Base-by-base conservation (phyloP, 1,139 yeast species). In the Pichia sp. region DNA sequence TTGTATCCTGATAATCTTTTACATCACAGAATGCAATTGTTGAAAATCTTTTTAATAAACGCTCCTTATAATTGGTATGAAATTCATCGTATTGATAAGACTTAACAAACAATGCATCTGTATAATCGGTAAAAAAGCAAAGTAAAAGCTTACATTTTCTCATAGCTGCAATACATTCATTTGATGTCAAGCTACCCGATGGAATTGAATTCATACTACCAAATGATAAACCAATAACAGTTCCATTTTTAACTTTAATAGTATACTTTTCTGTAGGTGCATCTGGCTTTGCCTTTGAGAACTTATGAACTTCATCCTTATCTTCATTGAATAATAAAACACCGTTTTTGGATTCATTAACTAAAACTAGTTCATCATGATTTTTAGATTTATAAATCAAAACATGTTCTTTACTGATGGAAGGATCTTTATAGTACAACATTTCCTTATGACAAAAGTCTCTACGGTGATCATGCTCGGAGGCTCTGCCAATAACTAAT, bases 371-470 rank as follows among this genome's bases (percentile, higher is more conserved):
- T n/a, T 41, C 16, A 18, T 39, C 25, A 8, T 34, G 18, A 13
- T 14, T 9, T 10, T 11, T 16, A 19, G 31, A n/a, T 16, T 33
- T 46, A 33, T 55, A 56, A 8, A 61, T 48, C 3, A 45, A 34
- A 36, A 56, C 16, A 47, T 63, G 65, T 7, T 46, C 45, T 2
- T 61, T 60, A 49, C 66, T 62, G 7, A 63, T 34, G 1, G 64
- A 57, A 5, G 41, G 46, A 41, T 60, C 61, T 30, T 55, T 50
- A 30, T 56, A 60, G 30, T 49, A 60, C 8, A 60, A 39, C 14
- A 2, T 25, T 22, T 39, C 45, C 6, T 58, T 50, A 27, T 50
- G 30, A 19, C 36, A 44, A 45, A 11, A 19, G 25, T 36, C 58
- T 50, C 38, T 45, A 30, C 6, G 25, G 42, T 14, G 47, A 30